These are phyloP conservation scores for Leonotis leonurus DNA, from an alignment of 257 asterid species.

Conservation along the genomic window DNA sequence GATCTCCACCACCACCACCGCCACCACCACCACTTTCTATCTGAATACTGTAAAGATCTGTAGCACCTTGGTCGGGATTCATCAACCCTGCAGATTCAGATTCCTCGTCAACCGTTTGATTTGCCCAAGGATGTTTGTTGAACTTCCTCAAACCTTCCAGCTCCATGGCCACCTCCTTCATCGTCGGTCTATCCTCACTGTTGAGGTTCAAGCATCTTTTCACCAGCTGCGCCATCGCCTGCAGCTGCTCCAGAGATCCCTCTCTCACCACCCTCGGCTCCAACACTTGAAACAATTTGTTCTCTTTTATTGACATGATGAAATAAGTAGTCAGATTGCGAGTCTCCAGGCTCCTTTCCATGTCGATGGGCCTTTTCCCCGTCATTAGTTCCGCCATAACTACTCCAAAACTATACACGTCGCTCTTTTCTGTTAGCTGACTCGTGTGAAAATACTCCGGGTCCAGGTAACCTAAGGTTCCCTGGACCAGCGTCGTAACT, in stretches of 20 bases:
- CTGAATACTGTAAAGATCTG: not conserved
- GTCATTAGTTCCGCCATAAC: not conserved
- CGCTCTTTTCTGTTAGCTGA: constrained; percentile 57
- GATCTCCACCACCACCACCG: constrained; percentile 11
- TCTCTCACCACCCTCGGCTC: not conserved
- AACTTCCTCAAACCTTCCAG: constrained; percentile 28
- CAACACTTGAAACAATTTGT: not conserved
- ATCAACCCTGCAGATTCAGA: not conserved
- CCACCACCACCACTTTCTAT: not conserved
- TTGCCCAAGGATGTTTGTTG: not conserved
- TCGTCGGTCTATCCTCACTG: not conserved
- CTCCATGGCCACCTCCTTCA: constrained; percentile 2
- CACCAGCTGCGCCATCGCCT: not conserved
- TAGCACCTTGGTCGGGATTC: not conserved
- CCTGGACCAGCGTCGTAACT: constrained; percentile 70
- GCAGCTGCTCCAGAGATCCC: not conserved
- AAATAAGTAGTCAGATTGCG: not conserved
- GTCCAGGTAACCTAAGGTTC: constrained; percentile 73
- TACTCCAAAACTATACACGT: not conserved
- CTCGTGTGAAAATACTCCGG: constrained; percentile 74
- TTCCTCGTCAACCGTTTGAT: not conserved
- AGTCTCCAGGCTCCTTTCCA: not conserved
- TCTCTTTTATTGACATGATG: not conserved
- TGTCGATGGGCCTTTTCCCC: not conserved
- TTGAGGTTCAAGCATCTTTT: constrained; percentile 1